Evolutionary conservation across 2,329 filamentous ascomycete species (phyloP).

Genomic region (Tolypocladium amazonense): DNA sequence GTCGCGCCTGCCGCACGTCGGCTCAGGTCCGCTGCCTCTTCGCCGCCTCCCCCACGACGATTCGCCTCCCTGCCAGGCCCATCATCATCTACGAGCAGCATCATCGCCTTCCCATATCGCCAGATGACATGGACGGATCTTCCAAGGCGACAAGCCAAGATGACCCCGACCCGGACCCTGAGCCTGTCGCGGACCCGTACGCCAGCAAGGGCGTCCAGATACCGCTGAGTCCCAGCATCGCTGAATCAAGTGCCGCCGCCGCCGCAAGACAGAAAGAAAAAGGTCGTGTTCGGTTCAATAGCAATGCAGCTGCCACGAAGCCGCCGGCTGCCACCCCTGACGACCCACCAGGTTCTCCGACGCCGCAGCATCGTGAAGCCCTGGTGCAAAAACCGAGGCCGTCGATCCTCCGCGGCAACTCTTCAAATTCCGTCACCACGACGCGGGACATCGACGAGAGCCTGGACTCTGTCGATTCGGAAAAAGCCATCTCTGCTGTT

Average conservation of each 20-base stretch:
- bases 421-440: constrained; percentile 25
- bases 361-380: neutral
- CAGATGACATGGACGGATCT: neutral
- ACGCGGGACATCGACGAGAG: constrained; percentile 13
- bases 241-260: neutral
- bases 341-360: too few species aligned
- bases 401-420: constrained; percentile 31
- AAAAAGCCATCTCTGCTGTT: constrained; percentile 22
- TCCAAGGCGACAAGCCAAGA: neutral
- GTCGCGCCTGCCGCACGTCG: neutral
- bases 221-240: neutral
- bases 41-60: too few species aligned
- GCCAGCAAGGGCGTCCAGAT: neutral
- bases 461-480: constrained; percentile 10
- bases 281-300: constrained; percentile 37
- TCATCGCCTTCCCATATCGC: neutral
- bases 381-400: constrained; percentile 21
- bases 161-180: neutral
- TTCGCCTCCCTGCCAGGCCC: neutral
- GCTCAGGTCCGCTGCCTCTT: neutral
- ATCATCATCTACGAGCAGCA: neutral
- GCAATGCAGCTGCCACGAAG: constrained; percentile 24
- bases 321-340: constrained; percentile 10
- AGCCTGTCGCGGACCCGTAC: neutral
- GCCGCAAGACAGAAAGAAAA: constrained; percentile 28